Evolutionary conservation across 192 early-diverging fungal species (phyloP).

Genomic region (Linnemannia zychae): DNA sequence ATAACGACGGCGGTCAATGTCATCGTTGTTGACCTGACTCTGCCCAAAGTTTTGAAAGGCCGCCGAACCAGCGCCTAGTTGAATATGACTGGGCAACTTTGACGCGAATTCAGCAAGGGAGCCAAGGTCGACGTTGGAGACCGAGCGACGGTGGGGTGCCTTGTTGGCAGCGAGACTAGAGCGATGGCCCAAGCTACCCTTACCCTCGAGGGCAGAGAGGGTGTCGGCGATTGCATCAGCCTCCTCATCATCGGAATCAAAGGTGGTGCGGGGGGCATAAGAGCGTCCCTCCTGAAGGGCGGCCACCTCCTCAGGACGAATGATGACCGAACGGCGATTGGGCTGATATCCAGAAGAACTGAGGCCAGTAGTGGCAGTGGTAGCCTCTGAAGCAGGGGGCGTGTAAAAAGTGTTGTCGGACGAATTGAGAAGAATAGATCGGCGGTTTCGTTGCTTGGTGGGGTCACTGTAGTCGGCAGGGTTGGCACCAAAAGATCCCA

Average conservation of each 20-base stretch:
- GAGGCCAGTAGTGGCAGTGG: not conserved
- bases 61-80: constrained; percentile 27
- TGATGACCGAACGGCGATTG: constrained; percentile 53
- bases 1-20: constrained; percentile 45
- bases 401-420: constrained; percentile 1
- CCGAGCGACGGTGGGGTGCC: constrained; percentile 23
- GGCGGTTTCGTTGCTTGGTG: constrained; percentile 8
- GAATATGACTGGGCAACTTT: constrained; percentile 42
- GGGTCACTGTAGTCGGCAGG: constrained; percentile 15
- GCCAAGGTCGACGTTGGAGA: constrained; percentile 32
- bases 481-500: constrained; percentile 4
- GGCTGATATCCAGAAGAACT: constrained; percentile 22
- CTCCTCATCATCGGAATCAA: constrained; percentile 36
- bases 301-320: constrained; percentile 42
- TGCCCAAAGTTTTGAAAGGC: constrained; percentile 44
- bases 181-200: constrained; percentile 26
- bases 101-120: constrained; percentile 49
- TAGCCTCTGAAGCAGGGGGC: constrained; percentile 1
- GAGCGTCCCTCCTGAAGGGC: constrained; percentile 46
- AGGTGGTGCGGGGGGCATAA: constrained; percentile 33
- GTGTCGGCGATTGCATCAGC: constrained; percentile 45
- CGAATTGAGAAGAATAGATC: constrained; percentile 6
- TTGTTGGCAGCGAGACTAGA: constrained; percentile 34
- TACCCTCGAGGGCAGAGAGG: constrained; percentile 55
- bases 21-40: constrained; percentile 42